Conservation (phyloP, 192 early-diverging fungal species). For the Gigaspora rosea region DNA sequence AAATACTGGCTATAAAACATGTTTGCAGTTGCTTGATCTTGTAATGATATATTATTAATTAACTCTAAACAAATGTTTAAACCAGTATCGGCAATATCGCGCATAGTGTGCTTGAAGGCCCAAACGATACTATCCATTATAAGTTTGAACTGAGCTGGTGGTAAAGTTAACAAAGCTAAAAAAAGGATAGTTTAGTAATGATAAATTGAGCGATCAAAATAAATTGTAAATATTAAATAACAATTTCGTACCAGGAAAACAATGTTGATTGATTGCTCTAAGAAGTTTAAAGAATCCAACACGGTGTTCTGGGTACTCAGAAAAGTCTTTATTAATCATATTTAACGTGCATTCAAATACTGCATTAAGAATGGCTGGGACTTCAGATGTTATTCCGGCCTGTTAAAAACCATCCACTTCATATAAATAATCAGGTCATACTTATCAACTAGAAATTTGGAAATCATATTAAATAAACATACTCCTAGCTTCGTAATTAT, state of each 20-base stretch:
- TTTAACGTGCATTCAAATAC: conserved; percentile 96
- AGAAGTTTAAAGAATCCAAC: conserved; percentile 93
- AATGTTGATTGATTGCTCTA: conserved; percentile 86
- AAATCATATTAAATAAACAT: conserved; percentile 29
- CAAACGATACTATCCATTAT: conserved; percentile 95
- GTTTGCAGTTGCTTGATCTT: conserved; percentile 75
- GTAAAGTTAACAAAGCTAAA: conserved; percentile 79
- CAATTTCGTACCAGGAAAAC: conserved; percentile 75
- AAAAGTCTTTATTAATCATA: conserved; percentile 99
- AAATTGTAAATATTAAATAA: not conserved
- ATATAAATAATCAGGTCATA: too few relatives aligned
- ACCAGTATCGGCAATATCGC: conserved; percentile 93
- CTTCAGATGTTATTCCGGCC: conserved; percentile 78
- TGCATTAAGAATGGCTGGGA: conserved; percentile 85
- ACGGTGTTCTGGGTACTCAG: conserved; percentile 97
- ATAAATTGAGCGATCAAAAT: not conserved
- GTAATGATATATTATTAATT: conserved; percentile 80
- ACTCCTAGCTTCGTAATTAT: conserved; percentile 82
- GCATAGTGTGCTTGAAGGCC: conserved; percentile 99
- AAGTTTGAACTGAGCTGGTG: conserved; percentile 85
- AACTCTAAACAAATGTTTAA: conserved; percentile 86
- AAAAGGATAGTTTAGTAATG: not conserved
- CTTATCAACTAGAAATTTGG: not conserved
- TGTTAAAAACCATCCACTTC: conserved; percentile 28
- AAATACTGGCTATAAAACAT: conserved; percentile 93